Evolutionary conservation across 2,329 filamentous ascomycete species (phyloP).

Genomic region (Pseudonectria buxi): DNA sequence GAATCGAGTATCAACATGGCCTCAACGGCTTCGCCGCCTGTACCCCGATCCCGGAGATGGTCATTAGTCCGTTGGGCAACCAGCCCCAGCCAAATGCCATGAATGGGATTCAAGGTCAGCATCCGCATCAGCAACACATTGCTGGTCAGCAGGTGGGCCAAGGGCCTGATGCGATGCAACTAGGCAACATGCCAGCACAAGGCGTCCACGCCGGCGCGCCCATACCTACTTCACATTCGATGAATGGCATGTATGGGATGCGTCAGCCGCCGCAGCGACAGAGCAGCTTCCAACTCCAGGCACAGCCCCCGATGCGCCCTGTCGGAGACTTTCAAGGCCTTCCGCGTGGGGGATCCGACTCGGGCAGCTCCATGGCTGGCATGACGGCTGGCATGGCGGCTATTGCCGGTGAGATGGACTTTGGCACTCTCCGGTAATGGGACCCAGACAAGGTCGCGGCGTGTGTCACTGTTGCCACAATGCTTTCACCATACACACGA

Average conservation of each 20-base stretch:
- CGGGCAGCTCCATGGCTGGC: constrained; percentile 15
- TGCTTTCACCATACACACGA: no score
- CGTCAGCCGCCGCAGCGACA: constrained; percentile 24
- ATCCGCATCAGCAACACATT: constrained; percentile 22
- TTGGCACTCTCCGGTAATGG: constrained; percentile 7
- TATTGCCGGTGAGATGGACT: constrained; percentile 24
- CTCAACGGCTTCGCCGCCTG: constrained; percentile 35
- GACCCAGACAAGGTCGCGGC: no score
- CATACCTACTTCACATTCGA: constrained; percentile 19
- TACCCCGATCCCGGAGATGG: constrained; percentile 45
- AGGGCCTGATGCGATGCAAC: constrained; percentile 23
- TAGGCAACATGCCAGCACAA: constrained; percentile 19
- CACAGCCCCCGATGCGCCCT: constrained; percentile 20
- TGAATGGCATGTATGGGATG: constrained; percentile 24
- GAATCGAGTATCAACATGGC: constrained; percentile 41
- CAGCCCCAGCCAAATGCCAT: constrained; percentile 14
- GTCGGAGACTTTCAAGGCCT: constrained; percentile 42
- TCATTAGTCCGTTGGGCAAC: constrained; percentile 42
- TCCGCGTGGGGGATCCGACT: constrained; percentile 38
- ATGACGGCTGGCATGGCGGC: constrained; percentile 24
- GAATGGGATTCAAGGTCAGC: constrained; percentile 17
- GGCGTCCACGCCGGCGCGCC: constrained; percentile 18
- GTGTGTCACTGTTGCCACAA: no score
- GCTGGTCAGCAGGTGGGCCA: constrained; percentile 24
- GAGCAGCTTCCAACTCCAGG: constrained; percentile 26